Percentiles rank a stretch among this genome's conserved stretches.
Conservation (phyloP, 176 grass and related monocot species). For the Oryza meridionalis region DNA sequence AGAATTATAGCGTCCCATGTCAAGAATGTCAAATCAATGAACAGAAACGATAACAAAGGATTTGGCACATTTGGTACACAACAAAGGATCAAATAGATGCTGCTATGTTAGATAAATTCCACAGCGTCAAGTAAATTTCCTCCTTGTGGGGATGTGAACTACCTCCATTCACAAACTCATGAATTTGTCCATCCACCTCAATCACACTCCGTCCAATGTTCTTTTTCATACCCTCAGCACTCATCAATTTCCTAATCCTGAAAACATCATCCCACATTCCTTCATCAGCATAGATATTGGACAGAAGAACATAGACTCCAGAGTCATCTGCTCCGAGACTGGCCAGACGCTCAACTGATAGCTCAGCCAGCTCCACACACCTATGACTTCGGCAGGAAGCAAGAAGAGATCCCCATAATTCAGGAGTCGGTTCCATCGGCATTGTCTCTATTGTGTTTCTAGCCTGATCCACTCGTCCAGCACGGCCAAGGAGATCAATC, state of each 20-base stretch:
- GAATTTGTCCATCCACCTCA: slow-evolving; percentile 61
- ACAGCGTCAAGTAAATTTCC: slow-evolving; percentile 53
- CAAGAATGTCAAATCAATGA: slow-evolving; percentile 22
- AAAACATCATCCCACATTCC: slow-evolving; percentile 71
- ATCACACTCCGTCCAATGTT: slow-evolving; percentile 62
- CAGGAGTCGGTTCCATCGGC: slow-evolving; percentile 57
- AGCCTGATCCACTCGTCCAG: slow-evolving; percentile 56
- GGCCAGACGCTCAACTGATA: slow-evolving; percentile 54
- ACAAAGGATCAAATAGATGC: slow-evolving; percentile 34
- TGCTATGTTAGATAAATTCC: slow-evolving; percentile 44
- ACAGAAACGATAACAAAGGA: neutral
- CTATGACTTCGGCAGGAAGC: slow-evolving; percentile 66
- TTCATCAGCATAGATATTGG: slow-evolving; percentile 74
- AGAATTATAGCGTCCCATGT: neutral
- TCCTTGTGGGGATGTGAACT: slow-evolving; percentile 47
- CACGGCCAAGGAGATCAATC: slow-evolving; percentile 70
- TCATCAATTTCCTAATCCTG: slow-evolving; percentile 61
- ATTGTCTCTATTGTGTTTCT: slow-evolving; percentile 59
- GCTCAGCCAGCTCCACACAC: slow-evolving; percentile 60
- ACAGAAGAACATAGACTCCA: slow-evolving; percentile 71
- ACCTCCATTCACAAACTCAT: slow-evolving; percentile 68
- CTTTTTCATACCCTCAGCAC: slow-evolving; percentile 59
- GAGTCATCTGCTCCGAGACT: slow-evolving; percentile 65
- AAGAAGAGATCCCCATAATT: slow-evolving; percentile 72
- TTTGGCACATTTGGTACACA: neutral